Evolutionary conservation across 441 rosid genomes (phyloP).

Genomic region (Croton laevigatus): DNA sequence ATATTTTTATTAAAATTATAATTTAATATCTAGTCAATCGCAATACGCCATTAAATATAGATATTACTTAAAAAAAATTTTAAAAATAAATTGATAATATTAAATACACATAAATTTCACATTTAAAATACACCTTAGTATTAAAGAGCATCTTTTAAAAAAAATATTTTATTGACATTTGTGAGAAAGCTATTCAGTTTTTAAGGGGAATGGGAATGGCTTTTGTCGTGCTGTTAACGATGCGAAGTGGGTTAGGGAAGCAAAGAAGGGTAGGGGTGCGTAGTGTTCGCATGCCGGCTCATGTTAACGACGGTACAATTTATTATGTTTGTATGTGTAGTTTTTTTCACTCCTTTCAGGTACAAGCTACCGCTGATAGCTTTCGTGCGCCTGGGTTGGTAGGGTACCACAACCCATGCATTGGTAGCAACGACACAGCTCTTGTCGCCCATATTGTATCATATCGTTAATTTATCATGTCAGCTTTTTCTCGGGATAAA

Average conservation of each 20-base stretch:
- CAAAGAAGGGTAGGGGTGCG: conserved; percentile 19
- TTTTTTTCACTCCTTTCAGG: not conserved
- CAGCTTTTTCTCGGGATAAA: not conserved
- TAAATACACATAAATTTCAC: too few species aligned
- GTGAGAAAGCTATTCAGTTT: conserved; percentile 61
- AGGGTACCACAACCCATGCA: conserved; percentile 19
- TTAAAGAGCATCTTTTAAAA: too few species aligned
- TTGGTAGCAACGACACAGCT: not conserved
- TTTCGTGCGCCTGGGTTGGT: conserved; percentile 26
- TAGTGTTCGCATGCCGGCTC: conserved; percentile 23
- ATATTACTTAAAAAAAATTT: too few species aligned
- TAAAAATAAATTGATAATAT: too few species aligned
- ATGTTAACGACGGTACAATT: conserved; percentile 17
- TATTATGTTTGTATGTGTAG: too few species aligned
- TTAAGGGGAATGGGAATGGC: conserved; percentile 51
- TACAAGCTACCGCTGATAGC: not conserved
- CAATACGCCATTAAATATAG: too few species aligned
- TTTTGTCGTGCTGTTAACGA: conserved; percentile 60
- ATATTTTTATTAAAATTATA: too few species aligned
- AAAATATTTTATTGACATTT: too few species aligned
- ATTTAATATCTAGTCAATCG: too few species aligned
- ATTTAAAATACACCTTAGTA: too few species aligned
- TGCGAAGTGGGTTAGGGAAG: conserved; percentile 21
- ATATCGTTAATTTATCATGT: not conserved
- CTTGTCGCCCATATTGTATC: conserved; percentile 9